Evolutionary conservation across 2,329 filamentous ascomycete genomes (phyloP), one percentile per base, ranked within the genome.

Genomic region (Elsinoe ampelina): DNA sequence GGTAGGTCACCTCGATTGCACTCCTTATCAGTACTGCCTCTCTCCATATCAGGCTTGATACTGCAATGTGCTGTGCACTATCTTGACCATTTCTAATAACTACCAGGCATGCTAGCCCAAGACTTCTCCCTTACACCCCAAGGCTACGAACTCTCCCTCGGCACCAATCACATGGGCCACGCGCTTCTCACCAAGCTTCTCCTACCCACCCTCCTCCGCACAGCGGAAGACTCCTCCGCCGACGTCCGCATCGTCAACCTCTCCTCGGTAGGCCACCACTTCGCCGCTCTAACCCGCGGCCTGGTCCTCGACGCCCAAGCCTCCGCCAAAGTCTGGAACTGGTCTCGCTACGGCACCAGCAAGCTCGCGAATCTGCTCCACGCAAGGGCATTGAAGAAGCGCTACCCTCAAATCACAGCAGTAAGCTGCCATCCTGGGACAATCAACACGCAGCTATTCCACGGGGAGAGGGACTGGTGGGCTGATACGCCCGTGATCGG

Each of bases 351-450:
- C 64, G 75, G 73, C 3, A 70, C 74, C 41, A 72, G 71, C 32
- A 80, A 80, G 60, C 69, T 80, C 4, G 75, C 76, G 3, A 78
- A 79, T 43, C 66, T 80, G 11, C 70, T 79, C 0, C 78, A 72
- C 61, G 67, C 74, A 0, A 63, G 67, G 5, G 68, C 74, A 41
- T 67, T 78, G 2, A 73, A 74, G 0, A 58, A 63, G 12, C 68
- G 68, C 0, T 75, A 79, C 59, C 77, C 77, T 1, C 56, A 67
- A 2, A 71, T 80, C 54, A 76, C 70, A 0, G 67, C 67, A 5
- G 70, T 74, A 0, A 67, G 72, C 0, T 60, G 79, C 3, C 77
- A 80, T 58, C 78, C 78, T 0, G 78, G 78, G 11, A 68, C 75
- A 19, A 74, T 79, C 15, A 58, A 70, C 13, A 77, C 77, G 0